Evolutionary conservation across 805 yeast species (phyloP).

Genomic region (Saturnispora sekii): DNA sequence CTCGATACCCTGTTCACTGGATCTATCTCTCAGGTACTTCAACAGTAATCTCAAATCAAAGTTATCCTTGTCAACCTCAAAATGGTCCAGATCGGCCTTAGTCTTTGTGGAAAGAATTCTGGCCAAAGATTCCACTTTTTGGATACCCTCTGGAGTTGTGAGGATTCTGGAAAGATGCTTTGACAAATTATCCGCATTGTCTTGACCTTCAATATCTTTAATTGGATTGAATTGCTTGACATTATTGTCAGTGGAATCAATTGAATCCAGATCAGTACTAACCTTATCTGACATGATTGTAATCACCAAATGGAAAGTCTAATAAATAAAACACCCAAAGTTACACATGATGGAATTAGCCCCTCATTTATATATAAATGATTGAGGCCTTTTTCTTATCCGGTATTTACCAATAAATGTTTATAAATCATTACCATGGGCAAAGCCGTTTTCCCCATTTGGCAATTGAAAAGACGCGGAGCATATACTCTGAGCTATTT

Average conservation of each 20-base stretch:
- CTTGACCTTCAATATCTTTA: constrained; percentile 19
- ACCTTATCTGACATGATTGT: background rate
- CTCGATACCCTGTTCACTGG: constrained; percentile 36
- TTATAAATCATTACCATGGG: too few relatives aligned
- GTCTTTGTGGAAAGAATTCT: constrained; percentile 42
- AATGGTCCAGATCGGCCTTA: constrained; percentile 33
- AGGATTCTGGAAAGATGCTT: constrained; percentile 22
- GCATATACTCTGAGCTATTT: too few relatives aligned
- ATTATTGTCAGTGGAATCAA: constrained; percentile 18
- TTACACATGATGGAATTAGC: too few relatives aligned
- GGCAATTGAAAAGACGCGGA: too few relatives aligned
- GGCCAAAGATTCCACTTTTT: constrained; percentile 38
- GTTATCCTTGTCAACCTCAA: constrained; percentile 36
- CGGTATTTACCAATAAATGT: too few relatives aligned
- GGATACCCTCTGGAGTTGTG: constrained; percentile 21
- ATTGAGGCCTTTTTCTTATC: too few relatives aligned
- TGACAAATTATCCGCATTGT: constrained; percentile 18
- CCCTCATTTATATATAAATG: too few relatives aligned
- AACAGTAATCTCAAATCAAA: constrained; percentile 38
- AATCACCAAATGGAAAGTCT: too few relatives aligned
- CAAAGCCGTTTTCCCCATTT: too few relatives aligned
- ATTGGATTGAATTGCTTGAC: constrained; percentile 20
- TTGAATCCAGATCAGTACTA: constrained; percentile 17
- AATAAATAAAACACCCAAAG: too few relatives aligned
- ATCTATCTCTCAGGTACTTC: constrained; percentile 30